A percentile compares a stretch with the other conserved stretches of the same genome.
Evolutionary conservation across 345 rosid species (phyloP).

Genomic region (Syzygium oleosum): DNA sequence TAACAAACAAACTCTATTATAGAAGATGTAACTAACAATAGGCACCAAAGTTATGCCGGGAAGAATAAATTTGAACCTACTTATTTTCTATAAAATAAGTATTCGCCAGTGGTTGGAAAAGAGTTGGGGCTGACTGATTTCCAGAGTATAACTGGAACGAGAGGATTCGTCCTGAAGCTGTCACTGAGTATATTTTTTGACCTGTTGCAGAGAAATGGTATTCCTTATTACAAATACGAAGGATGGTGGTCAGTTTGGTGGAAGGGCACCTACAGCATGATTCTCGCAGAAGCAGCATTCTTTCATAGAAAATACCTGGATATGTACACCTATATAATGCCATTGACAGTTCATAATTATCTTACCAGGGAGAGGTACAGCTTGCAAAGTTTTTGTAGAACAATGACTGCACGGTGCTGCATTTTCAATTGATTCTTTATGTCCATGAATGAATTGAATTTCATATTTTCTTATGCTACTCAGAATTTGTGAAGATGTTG

Average conservation of each 20-base stretch:
- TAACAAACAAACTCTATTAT: background rate
- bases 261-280: constrained; percentile 9
- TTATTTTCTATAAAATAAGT: background rate
- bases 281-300: constrained; percentile 13
- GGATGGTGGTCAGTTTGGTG: constrained; percentile 22
- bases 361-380: constrained; percentile 9
- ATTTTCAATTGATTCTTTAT: background rate
- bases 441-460: background rate
- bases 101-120: background rate
- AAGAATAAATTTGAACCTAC: background rate
- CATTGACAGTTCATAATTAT: constrained; percentile 5
- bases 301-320: constrained; percentile 7
- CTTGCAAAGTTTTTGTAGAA: background rate
- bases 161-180: background rate
- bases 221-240: constrained; percentile 1
- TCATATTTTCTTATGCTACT: background rate
- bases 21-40: background rate
- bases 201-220: background rate
- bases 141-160: background rate
- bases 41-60: background rate
- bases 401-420: background rate
- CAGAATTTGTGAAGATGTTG: constrained; percentile 26
- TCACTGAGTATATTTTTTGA: background rate
- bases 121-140: background rate
- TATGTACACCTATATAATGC: constrained; percentile 7